Evolutionary conservation across 2,329 filamentous ascomycete species (phyloP).

Genomic region (Penicillium sp.): DNA sequence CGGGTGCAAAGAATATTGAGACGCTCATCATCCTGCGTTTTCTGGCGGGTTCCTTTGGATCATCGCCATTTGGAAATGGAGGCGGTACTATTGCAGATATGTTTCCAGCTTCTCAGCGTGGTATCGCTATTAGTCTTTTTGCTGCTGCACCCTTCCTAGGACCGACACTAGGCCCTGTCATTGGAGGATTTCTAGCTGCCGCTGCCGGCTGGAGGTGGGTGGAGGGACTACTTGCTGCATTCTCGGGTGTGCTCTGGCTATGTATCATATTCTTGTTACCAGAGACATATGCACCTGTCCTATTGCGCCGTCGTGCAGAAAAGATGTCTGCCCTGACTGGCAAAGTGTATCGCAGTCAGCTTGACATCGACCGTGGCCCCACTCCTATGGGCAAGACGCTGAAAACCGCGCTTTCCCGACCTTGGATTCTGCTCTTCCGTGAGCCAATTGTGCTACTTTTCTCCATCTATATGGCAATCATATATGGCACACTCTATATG

Average conservation of each 20-base stretch:
- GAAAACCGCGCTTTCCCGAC: constrained; percentile 26
- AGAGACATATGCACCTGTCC: constrained; percentile 32
- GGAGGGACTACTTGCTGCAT: constrained; percentile 28
- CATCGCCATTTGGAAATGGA: constrained; percentile 49
- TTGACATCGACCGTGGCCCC: constrained; percentile 26
- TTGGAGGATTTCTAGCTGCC: constrained; percentile 30
- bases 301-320: constrained; percentile 29
- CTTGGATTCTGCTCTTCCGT: constrained; percentile 29
- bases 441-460: constrained; percentile 32
- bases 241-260: constrained; percentile 31
- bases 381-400: constrained; percentile 20
- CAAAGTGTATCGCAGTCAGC: constrained; percentile 25
- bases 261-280: constrained; percentile 20
- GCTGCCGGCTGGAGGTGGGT: constrained; percentile 32
- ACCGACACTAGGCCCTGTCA: constrained; percentile 28
- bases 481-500: constrained; percentile 34
- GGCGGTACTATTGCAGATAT: constrained; percentile 56
- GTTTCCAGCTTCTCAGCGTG: constrained; percentile 52
- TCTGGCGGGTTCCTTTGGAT: constrained; percentile 60
- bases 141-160: constrained; percentile 64
- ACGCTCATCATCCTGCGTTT: constrained; percentile 63
- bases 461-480: constrained; percentile 30
- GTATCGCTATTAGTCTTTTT: constrained; percentile 60
- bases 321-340: constrained; percentile 26
- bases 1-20: constrained; percentile 55